Evolutionary conservation across 345 rosid species (phyloP).

Genomic region (Garcia nutans): DNA sequence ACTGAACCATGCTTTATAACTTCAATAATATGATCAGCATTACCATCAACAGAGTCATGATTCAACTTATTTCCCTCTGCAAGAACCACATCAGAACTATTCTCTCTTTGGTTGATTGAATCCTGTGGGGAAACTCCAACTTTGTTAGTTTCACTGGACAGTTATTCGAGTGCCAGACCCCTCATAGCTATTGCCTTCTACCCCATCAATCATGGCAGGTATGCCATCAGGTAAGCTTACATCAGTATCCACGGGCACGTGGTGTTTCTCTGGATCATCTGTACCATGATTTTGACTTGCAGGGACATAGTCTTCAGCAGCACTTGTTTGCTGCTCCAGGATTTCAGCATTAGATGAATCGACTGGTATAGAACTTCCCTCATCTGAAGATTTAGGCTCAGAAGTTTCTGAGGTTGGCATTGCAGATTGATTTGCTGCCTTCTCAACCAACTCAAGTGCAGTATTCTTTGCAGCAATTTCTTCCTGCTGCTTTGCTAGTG

Average conservation of each 20-base stretch:
- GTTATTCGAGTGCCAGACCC: background rate
- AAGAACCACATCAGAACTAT: background rate
- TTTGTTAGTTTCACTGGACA: background rate
- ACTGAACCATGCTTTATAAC: conserved; percentile 1
- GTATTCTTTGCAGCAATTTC: conserved; percentile 43
- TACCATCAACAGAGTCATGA: conserved; percentile 28
- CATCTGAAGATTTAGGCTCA: conserved; percentile 24
- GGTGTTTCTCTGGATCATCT: conserved; percentile 26
- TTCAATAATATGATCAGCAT: conserved; percentile 16
- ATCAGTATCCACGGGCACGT: conserved; percentile 5
- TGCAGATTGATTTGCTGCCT: conserved; percentile 28
- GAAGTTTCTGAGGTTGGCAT: conserved; percentile 21
- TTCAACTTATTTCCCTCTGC: conserved; percentile 14
- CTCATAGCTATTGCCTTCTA: no score
- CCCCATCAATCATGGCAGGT: conserved; percentile 12
- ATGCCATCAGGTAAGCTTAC: conserved; percentile 14
- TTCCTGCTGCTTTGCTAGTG: conserved; percentile 52
- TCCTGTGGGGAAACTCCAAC: background rate
- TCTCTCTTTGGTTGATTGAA: background rate
- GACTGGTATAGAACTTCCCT: conserved; percentile 20
- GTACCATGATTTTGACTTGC: conserved; percentile 10
- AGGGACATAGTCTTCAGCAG: conserved; percentile 14
- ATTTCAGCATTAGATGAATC: conserved; percentile 18
- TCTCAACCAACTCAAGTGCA: conserved; percentile 31
- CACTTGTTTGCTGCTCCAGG: conserved; percentile 13